Evolutionary conservation across 495 filamentous ascomycete genomes (phyloP), one percentile per base, ranked within the genome.

Genomic region (Hamigera avellanea): DNA sequence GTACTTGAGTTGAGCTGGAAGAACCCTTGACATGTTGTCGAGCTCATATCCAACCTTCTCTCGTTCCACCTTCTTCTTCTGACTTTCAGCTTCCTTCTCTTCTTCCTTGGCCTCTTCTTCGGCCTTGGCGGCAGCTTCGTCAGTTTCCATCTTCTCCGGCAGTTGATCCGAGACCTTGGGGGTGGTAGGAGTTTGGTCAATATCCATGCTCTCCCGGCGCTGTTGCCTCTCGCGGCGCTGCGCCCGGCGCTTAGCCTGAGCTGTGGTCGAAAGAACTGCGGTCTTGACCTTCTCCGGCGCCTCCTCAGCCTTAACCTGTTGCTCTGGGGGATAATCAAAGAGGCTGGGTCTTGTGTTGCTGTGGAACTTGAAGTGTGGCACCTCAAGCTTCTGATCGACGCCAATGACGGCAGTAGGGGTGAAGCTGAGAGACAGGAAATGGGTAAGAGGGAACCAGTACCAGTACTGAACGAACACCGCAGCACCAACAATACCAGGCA

Each of bases 361-460:
- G 66, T 93, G 78, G 67, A 94, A 86, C 57, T 91, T 94, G 79
- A 96, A 88, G 54, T 73, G 78, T n/a, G 93, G 88, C 26, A 95
- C 80, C 43, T 95, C 86, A 2, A 99, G 72, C 49, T 94, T 83
- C 53, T 89, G 78, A 55, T 96, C 87, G 14, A 99, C 76, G 32
- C 81, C 89, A 39, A 95, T 94, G 49, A 99, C 83, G 1, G 88
- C 82, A 7, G 93, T 96, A 0, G 93, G 93, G 6, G 82, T 80
- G 54, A 96, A 95, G 52, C 82, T 86, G 42, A 96, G 69, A 0
- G 87, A 89, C 14, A 99, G 61, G 76, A 99, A 99, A 59, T 96
- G 93, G 16, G 91, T 94, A 46, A 95, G 77, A 32, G 93, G 93
- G 76, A 99, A 99, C 93, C 93, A 99, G 64, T 99, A 99, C 93